Conservation (phyloP, 176 grass and related monocot genomes). For the Musa itinerans region DNA sequence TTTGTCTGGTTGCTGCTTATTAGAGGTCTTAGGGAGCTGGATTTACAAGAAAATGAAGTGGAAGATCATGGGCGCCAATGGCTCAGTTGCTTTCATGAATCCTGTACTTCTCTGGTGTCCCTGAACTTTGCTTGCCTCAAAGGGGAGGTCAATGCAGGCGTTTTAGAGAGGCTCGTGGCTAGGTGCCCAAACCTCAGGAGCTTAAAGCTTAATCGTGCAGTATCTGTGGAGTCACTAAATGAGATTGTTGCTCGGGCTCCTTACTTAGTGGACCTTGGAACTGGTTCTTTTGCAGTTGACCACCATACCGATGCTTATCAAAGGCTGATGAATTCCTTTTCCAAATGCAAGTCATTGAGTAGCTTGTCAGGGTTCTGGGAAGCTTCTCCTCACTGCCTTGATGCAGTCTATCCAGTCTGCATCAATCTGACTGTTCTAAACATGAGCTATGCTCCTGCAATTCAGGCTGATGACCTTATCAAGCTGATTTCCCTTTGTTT, state of each 20-base stretch:
- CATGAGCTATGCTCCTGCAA: slow-evolving; percentile 60
- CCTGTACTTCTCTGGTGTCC: slow-evolving; percentile 60
- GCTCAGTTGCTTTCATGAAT: slow-evolving; percentile 79
- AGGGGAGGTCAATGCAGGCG: slow-evolving; percentile 48
- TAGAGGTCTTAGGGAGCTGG: slow-evolving; percentile 65
- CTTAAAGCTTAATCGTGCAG: slow-evolving; percentile 60
- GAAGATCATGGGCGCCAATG: slow-evolving; percentile 72
- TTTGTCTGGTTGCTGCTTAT: slow-evolving; percentile 7
- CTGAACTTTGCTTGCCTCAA: slow-evolving; percentile 83
- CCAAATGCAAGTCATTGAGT: slow-evolving; percentile 59
- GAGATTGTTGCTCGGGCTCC: slow-evolving; percentile 48
- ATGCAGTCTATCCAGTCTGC: slow-evolving; percentile 44
- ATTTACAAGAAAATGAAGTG: slow-evolving; percentile 96
- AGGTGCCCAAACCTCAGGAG: slow-evolving; percentile 65
- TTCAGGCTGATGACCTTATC: slow-evolving; percentile 48
- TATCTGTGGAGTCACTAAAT: slow-evolving; percentile 51
- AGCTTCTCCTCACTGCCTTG: slow-evolving; percentile 34
- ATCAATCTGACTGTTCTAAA: slow-evolving; percentile 61
- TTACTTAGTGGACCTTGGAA: slow-evolving; percentile 59
- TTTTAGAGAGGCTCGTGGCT: slow-evolving; percentile 62
- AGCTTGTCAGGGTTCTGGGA: slow-evolving; percentile 88
- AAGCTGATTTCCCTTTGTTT: slow-evolving; percentile 51
- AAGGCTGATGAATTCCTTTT: slow-evolving; percentile 35
- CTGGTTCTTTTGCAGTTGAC: slow-evolving; percentile 45
- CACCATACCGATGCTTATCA: slow-evolving; percentile 33